Conservation (phyloP, 2,329 filamentous ascomycete species). For the Fusarium secorum region DNA sequence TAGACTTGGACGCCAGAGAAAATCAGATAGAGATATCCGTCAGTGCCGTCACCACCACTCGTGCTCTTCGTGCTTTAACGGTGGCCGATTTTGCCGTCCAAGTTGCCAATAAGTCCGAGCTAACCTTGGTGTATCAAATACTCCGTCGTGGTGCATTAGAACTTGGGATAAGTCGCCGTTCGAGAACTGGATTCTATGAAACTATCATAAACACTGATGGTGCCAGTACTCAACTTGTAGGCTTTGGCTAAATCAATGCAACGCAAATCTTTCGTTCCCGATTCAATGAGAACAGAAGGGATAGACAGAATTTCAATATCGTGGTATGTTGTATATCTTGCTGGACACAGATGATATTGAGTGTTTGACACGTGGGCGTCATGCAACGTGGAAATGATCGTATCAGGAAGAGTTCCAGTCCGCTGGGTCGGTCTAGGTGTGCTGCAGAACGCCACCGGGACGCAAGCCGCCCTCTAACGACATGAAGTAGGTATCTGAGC, state of each 20-base stretch:
- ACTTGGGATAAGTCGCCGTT: background rate
- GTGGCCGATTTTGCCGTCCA: background rate
- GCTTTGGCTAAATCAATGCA: too few species aligned
- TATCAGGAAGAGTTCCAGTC: background rate
- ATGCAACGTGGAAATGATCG: background rate
- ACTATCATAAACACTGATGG: background rate
- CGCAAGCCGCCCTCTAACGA: background rate
- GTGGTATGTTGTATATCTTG: too few species aligned
- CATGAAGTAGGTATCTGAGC: background rate
- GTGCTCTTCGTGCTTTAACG: background rate
- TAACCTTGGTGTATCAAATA: background rate
- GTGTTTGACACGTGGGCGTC: background rate
- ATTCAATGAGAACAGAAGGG: background rate
- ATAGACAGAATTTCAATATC: background rate
- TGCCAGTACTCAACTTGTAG: background rate
- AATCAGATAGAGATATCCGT: background rate
- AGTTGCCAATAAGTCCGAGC: background rate
- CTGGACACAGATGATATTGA: fast-evolving
- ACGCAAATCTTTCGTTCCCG: fast-evolving
- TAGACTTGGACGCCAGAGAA: background rate
- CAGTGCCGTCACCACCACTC: background rate
- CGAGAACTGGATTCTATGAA: too few species aligned
- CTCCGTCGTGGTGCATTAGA: background rate
- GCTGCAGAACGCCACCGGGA: background rate
- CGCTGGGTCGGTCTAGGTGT: background rate